These are phyloP conservation scores for Helminthosporium solani DNA, from an alignment of 2,329 filamentous ascomycete species.

Conservation along the genomic window DNA sequence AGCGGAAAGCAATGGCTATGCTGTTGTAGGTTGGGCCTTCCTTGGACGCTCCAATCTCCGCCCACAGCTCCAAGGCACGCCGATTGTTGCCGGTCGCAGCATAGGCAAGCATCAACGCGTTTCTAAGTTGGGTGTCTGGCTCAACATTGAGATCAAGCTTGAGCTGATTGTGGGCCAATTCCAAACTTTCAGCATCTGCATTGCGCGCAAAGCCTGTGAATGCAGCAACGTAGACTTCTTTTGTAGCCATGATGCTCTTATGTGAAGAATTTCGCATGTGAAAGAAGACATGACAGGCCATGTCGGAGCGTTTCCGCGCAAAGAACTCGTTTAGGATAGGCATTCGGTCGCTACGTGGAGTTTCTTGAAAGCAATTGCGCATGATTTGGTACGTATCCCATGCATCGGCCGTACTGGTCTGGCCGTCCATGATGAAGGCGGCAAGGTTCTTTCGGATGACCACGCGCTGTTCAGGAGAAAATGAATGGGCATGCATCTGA, in stretches of 20 bases:
- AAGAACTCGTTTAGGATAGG: slow-evolving; percentile 83
- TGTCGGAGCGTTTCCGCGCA: slow-evolving; percentile 71
- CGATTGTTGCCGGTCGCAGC: slow-evolving; percentile 65
- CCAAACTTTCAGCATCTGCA: slow-evolving; percentile 63
- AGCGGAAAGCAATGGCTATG: slow-evolving; percentile 76
- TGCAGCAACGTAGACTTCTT: slow-evolving; percentile 74
- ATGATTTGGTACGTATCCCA: slow-evolving; percentile 64
- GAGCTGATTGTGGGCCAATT: slow-evolving; percentile 85
- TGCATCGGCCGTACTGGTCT: slow-evolving; percentile 63
- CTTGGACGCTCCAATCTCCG: slow-evolving; percentile 75
- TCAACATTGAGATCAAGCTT: slow-evolving; percentile 87
- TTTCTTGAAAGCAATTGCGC: slow-evolving; percentile 60
- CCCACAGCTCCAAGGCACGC: slow-evolving; percentile 76
- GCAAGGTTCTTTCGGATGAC: slow-evolving; percentile 67
- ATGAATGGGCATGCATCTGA: slow-evolving; percentile 70
- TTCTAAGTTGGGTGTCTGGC: slow-evolving; percentile 73
- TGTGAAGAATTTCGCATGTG: slow-evolving; percentile 85
- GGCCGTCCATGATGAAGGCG: slow-evolving; percentile 66
- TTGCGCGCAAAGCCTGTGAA: slow-evolving; percentile 71
- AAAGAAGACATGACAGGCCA: slow-evolving; percentile 83
- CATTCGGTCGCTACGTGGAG: slow-evolving; percentile 64
- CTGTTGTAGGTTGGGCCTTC: slow-evolving; percentile 85
- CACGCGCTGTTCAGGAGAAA: slow-evolving; percentile 67
- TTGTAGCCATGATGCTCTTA: slow-evolving; percentile 62
- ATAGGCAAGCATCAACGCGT: slow-evolving; percentile 85